Percentiles rank a stretch among this genome's conserved stretches.
Evolutionary conservation across 768 basidiomycete species (phyloP).

Genomic region (Termitomyces sp.): DNA sequence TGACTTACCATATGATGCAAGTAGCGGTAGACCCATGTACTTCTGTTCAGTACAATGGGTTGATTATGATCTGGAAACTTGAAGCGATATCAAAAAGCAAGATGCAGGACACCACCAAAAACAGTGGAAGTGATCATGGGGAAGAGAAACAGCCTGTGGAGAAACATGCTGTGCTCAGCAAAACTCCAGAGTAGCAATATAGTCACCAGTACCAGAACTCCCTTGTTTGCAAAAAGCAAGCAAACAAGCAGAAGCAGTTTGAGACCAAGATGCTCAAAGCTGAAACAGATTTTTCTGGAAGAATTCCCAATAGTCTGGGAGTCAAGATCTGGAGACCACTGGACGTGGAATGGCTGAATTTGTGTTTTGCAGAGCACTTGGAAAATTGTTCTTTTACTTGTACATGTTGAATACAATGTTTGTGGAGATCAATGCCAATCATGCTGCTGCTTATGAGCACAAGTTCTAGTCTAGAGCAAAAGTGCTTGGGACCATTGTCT

Average conservation of each 20-base stretch:
- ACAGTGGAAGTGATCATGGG: too few relatives aligned
- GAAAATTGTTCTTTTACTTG: not conserved
- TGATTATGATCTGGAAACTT: not conserved
- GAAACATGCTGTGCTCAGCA: too few relatives aligned
- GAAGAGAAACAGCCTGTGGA: too few relatives aligned
- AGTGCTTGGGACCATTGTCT: not conserved
- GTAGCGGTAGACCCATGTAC: not conserved
- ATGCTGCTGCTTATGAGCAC: not conserved
- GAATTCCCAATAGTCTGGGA: not conserved
- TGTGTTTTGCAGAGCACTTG: not conserved
- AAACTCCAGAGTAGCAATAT: too few relatives aligned
- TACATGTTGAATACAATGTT: not conserved
- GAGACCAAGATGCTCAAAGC: too few relatives aligned
- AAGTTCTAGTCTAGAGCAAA: not conserved
- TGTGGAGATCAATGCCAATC: not conserved
- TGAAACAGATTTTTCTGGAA: not conserved
- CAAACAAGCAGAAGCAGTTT: too few relatives aligned
- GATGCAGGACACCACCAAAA: not conserved
- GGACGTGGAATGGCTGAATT: not conserved
- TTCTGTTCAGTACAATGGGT: not conserved
- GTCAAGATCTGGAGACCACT: not conserved
- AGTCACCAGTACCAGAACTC: too few relatives aligned
- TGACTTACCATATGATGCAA: not conserved
- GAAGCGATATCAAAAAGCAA: not conserved
- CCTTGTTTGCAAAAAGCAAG: too few relatives aligned